These are phyloP conservation scores for Fusarium longipes DNA, from an alignment of 2,329 filamentous ascomycete species.

Conservation along the genomic window DNA sequence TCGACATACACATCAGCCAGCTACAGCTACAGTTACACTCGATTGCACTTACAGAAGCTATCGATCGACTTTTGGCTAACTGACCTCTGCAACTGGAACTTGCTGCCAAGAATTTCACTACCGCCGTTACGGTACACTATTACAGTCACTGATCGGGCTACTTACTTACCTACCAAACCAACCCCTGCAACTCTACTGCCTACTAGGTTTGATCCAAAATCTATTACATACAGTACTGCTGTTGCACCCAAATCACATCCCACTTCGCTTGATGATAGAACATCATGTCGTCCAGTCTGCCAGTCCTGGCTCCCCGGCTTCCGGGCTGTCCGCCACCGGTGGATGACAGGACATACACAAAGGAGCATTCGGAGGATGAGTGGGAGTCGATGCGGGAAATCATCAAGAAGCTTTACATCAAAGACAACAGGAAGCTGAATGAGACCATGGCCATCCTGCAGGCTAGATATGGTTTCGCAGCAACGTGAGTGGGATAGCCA, in stretches of 20 bases:
- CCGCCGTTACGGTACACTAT: slow-evolving; percentile 4
- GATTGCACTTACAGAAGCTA: not conserved
- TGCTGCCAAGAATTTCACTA: slow-evolving; percentile 28
- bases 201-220: not conserved
- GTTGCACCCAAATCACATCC: slow-evolving; percentile 8
- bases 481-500: slow-evolving; percentile 49
- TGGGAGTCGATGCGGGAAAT: slow-evolving; percentile 50
- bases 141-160: slow-evolving; percentile 31
- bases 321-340: slow-evolving; percentile 44
- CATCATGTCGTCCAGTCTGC: slow-evolving; percentile 46
- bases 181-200: slow-evolving; percentile 1
- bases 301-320: slow-evolving; percentile 50
- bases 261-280: slow-evolving; percentile 30
- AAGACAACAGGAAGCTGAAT: slow-evolving; percentile 51
- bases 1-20: slow-evolving; percentile 2
- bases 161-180: not conserved
- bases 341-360: slow-evolving; percentile 46
- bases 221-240: too few relatives aligned
- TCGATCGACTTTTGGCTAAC: not conserved
- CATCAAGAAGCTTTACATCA: slow-evolving; percentile 51
- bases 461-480: slow-evolving; percentile 51
- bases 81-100: slow-evolving; percentile 16
- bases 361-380: slow-evolving; percentile 52
- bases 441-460: slow-evolving; percentile 53
- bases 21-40: not conserved